Base-by-base conservation (phyloP, 2,329 filamentous ascomycete genomes). In the Achaetomium macrosporum region DNA sequence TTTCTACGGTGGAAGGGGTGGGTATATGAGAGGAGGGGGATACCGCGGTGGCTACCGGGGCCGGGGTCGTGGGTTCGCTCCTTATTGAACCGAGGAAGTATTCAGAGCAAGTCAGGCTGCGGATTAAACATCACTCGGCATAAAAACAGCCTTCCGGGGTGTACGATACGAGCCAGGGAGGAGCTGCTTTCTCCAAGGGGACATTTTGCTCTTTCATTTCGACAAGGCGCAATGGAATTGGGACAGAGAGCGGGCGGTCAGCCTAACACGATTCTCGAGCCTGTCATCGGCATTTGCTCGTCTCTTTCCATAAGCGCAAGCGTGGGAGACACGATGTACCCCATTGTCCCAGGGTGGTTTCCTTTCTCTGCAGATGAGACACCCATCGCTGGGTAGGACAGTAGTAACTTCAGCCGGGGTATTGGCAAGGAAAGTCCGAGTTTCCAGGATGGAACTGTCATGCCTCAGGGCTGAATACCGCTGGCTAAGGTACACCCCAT, bases 21-120 rank as follows among this genome's bases (percentile, higher is more conserved):
- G 77, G 57, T 79, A 75, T 56, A 67, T 67, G 40, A 73, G 74
- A 56, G 78, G 80, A 56, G 79, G 80, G 35, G 73, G 71, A n/a
- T 78, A 71, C 57, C 71, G 75, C 36, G 82, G 82, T 54, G 83
- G 82, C 47, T 87, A 87, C 65, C 76, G 84, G 54, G 84, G 81
- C 49, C 79, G 85, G 61, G 79, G 78, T 51, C 77, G 83, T 63
- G 83, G 83, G 57, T 86, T 75, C 67, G 70, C 77, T 52, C 84
- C 84, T 54, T 87, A 87, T 69, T 87, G 77, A 68, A 54, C 45
- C 12, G 7, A 10, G 30, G 17, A 8, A 30, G 16, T 19, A 5
- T 40, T 49, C 19, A 35, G 51, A 36, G 36, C 39, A 15, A 36
- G 48, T 25, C 17, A 5, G 40, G 20, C 19, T 42, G 20, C 13